Evolutionary conservation across 495 filamentous ascomycete species (phyloP).

Genomic region (Aspergillus sclerotioniger): DNA sequence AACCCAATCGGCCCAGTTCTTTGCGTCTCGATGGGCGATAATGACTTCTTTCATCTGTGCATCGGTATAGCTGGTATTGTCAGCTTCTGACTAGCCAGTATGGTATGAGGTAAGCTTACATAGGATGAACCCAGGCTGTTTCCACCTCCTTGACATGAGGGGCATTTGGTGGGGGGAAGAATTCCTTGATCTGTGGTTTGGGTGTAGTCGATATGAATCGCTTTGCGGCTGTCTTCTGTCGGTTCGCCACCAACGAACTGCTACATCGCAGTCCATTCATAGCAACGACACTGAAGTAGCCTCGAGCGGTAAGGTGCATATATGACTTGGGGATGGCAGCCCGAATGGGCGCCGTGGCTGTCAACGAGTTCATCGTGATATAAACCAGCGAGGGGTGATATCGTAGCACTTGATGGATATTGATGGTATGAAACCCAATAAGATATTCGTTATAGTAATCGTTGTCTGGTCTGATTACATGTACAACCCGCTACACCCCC

Average conservation of each 20-base stretch:
- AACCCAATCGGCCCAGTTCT: conserved; percentile 65
- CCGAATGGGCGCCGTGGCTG: conserved; percentile 34
- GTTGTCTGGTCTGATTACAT: background rate
- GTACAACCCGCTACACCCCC: background rate
- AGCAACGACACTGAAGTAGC: conserved; percentile 26
- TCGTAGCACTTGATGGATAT: background rate
- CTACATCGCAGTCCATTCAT: conserved; percentile 20
- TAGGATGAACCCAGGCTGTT: conserved; percentile 41
- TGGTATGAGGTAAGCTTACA: conserved; percentile 29
- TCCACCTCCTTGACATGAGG: conserved; percentile 37
- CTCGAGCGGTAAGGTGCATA: conserved; percentile 26
- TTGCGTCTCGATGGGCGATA: conserved; percentile 66
- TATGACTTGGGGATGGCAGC: conserved; percentile 27
- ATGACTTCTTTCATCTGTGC: conserved; percentile 61
- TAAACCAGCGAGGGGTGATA: background rate
- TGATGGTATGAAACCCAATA: background rate
- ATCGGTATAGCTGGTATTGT: conserved; percentile 53
- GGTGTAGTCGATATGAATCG: conserved; percentile 40
- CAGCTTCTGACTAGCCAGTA: conserved; percentile 1
- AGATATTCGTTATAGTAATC: background rate
- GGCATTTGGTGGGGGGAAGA: conserved; percentile 36
- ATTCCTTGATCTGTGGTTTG: conserved; percentile 37
- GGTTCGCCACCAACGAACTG: conserved; percentile 17
- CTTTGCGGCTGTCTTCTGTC: conserved; percentile 20
- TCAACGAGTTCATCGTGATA: conserved; percentile 25